phyloP scores from a whole-genome alignment of 179 eudicot species.

The Sideroxylon spinosum region DNA sequence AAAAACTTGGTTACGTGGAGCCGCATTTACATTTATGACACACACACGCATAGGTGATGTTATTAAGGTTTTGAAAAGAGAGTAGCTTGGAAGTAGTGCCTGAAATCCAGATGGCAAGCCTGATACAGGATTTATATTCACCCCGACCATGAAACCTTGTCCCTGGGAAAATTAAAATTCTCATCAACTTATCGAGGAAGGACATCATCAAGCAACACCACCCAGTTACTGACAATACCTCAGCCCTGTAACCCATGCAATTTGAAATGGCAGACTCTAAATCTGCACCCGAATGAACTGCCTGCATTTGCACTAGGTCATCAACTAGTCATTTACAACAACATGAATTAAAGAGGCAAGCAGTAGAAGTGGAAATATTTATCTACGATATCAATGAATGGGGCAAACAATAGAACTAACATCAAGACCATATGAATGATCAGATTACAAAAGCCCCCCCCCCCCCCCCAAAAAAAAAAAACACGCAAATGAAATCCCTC shows the following conservation, averaged over 20 bases:
- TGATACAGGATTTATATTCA: conserved; percentile 78
- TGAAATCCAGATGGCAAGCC: conserved; percentile 91
- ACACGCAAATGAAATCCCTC: too few species aligned
- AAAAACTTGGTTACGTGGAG: conserved; percentile 13
- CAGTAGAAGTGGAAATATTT: not conserved
- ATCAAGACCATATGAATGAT: conserved; percentile 1
- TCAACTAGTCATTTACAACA: not conserved
- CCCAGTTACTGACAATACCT: conserved; percentile 44
- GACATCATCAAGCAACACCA: conserved; percentile 7
- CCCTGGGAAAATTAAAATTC: conserved; percentile 51
- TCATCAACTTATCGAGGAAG: conserved; percentile 17
- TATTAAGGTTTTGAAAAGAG: not conserved
- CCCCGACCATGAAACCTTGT: conserved; percentile 99
- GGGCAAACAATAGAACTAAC: not conserved
- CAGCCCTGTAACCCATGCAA: conserved; percentile 85
- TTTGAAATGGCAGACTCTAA: conserved; percentile 86
- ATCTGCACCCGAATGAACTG: conserved; percentile 99
- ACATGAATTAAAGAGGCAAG: not conserved
- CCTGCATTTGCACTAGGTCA: conserved; percentile 43
- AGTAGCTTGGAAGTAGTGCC: conserved; percentile 34
- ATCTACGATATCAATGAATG: not conserved
- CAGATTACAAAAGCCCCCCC: not conserved
- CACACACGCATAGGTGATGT: not conserved
- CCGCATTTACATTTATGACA: not conserved
- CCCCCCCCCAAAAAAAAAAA: too few species aligned